A percentile compares a stretch with the other conserved stretches of the same genome.
Evolutionary conservation across 805 yeast species (phyloP).

Genomic region (Citeromyces matritensis): DNA sequence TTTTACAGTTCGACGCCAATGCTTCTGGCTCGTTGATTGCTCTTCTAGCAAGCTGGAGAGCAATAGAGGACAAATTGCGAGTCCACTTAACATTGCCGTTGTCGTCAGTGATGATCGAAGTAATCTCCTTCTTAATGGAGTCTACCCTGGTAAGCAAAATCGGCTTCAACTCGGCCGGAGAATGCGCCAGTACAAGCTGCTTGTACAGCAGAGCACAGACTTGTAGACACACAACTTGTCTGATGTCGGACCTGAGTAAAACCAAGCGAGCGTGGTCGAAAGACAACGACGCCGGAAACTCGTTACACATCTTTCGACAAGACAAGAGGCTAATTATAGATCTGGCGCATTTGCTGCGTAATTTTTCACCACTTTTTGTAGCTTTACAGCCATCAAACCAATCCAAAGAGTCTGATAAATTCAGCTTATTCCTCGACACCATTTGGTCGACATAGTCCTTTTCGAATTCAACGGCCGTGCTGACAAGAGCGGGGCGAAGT

Average conservation of each 20-base stretch:
- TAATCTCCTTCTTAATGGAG: constrained; percentile 50
- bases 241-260: constrained; percentile 67
- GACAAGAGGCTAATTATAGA: constrained; percentile 52
- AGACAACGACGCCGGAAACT: constrained; percentile 71
- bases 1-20: constrained; percentile 2
- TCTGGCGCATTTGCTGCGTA: constrained; percentile 8
- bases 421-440: constrained; percentile 38
- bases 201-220: constrained; percentile 60
- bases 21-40: constrained; percentile 3
- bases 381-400: constrained; percentile 31
- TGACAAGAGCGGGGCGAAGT: constrained; percentile 68
- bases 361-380: constrained; percentile 1
- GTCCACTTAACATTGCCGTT: constrained; percentile 89
- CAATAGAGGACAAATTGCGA: constrained; percentile 55
- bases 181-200: constrained; percentile 34
- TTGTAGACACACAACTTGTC: constrained; percentile 72
- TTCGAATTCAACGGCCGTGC: constrained; percentile 82
- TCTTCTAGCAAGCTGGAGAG: constrained; percentile 47
- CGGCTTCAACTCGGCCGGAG: constrained; percentile 11
- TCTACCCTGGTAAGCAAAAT: constrained; percentile 20
- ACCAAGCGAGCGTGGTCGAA: constrained; percentile 76
- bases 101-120: constrained; percentile 72
- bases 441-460: constrained; percentile 59
- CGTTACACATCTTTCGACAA: constrained; percentile 68
- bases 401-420: constrained; percentile 39